Evolutionary conservation across 306 rosid species (phyloP).

Genomic region (Quercus rubra): DNA sequence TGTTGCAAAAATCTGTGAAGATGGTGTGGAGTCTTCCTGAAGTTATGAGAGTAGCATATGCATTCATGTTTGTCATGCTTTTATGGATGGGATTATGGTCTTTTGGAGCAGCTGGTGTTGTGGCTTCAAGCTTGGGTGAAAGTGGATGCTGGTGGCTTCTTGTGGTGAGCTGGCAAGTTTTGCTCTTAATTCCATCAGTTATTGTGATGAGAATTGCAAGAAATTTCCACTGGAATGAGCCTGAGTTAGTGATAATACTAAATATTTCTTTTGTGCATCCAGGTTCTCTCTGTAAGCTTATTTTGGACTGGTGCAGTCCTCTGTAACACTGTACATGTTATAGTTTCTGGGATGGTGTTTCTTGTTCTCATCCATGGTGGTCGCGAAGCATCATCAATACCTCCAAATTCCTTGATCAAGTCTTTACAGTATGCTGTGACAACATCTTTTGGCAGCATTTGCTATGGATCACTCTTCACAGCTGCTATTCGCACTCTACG

Average conservation of each 20-base stretch:
- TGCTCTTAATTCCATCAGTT: slow-evolving; percentile 50
- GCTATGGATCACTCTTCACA: slow-evolving; percentile 96
- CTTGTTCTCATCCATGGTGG: slow-evolving; percentile 79
- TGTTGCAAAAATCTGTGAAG: slow-evolving; percentile 86
- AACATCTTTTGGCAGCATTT: slow-evolving; percentile 95
- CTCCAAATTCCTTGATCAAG: slow-evolving; percentile 59
- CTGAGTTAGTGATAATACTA: slow-evolving; percentile 23
- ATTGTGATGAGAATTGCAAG: slow-evolving; percentile 18
- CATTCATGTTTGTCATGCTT: slow-evolving; percentile 80
- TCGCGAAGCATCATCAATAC: slow-evolving; percentile 57
- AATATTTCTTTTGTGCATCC: slow-evolving; percentile 30
- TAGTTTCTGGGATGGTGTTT: slow-evolving; percentile 93
- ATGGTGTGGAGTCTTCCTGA: slow-evolving; percentile 88
- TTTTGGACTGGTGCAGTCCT: slow-evolving; percentile 98
- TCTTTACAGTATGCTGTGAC: slow-evolving; percentile 75
- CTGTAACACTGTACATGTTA: slow-evolving; percentile 89
- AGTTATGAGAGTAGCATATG: slow-evolving; percentile 76
- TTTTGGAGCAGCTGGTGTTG: slow-evolving; percentile 97
- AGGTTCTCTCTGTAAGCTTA: slow-evolving; percentile 92
- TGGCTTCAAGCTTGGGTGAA: slow-evolving; percentile 91
- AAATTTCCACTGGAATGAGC: slow-evolving; percentile 8
- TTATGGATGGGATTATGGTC: slow-evolving; percentile 93
- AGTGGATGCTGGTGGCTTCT: slow-evolving; percentile 99
- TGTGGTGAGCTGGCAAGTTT: slow-evolving; percentile 99
- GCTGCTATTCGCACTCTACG: slow-evolving; percentile 93